phyloP scores from a whole-genome alignment of 192 early-diverging fungal genomes.

The Coemansia sp. region DNA sequence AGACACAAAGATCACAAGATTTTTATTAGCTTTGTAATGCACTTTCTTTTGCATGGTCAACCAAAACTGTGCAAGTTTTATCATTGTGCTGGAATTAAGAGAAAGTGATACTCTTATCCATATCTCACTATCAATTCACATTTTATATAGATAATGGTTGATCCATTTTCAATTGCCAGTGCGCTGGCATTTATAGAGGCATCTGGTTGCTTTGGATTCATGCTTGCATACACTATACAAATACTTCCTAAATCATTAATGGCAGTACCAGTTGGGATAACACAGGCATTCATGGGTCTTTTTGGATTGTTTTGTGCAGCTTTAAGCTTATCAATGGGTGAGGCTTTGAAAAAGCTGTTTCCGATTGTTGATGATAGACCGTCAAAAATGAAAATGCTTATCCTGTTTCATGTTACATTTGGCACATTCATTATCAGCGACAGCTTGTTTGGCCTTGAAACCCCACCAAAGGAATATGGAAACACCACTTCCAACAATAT shows the following conservation, averaged over 20 bases:
- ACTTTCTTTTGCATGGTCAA: no score
- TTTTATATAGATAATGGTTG: no score
- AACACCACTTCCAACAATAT: neutral
- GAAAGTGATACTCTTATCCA: no score
- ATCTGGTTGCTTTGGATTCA: constrained; percentile 2
- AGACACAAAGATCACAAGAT: no score
- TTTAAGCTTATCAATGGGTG: neutral
- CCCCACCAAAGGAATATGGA: neutral
- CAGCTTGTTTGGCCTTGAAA: constrained; percentile 7
- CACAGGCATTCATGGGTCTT: neutral
- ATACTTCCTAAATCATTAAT: constrained; percentile 1
- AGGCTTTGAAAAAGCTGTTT: neutral
- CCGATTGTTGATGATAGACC: neutral
- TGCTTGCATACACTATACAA: constrained; percentile 8
- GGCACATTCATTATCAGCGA: constrained; percentile 6
- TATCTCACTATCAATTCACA: no score
- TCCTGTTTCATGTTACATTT: constrained; percentile 3
- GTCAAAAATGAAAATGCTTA: constrained; percentile 7
- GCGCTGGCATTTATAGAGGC: neutral
- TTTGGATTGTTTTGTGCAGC: constrained; percentile 1
- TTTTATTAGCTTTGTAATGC: no score
- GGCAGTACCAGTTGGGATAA: neutral
- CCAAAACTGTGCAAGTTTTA: no score
- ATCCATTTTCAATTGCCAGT: no score
- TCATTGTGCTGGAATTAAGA: no score